Percentiles rank a stretch among this genome's conserved stretches.
These are phyloP conservation scores for Massariosphaeria phaeospora DNA, from an alignment of 495 filamentous ascomycete genomes.

Conservation along the genomic window DNA sequence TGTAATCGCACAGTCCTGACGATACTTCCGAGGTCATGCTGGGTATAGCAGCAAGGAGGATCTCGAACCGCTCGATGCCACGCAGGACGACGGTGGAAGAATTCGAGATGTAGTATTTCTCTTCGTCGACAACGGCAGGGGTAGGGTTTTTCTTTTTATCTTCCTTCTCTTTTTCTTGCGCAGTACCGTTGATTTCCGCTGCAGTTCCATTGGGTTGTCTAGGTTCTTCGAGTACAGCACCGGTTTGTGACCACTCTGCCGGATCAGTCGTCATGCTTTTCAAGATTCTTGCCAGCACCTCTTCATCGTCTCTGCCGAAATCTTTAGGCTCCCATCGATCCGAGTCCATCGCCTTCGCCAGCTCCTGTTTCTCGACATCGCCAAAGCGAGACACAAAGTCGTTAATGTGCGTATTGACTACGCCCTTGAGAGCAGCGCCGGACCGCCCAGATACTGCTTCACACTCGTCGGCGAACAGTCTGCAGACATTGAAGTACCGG, in stretches of 20 bases:
- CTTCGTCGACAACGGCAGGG: constrained; percentile 70
- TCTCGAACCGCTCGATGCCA: constrained; percentile 75
- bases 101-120: constrained; percentile 78
- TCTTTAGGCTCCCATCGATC: constrained; percentile 90
- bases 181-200: constrained; percentile 47
- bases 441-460: constrained; percentile 90
- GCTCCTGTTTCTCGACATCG: constrained; percentile 67
- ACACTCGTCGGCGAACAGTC: constrained; percentile 93
- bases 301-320: constrained; percentile 63
- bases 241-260: constrained; percentile 63
- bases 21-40: constrained; percentile 83
- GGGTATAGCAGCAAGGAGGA: constrained; percentile 76
- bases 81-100: constrained; percentile 73
- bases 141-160: constrained; percentile 54
- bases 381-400: constrained; percentile 77
- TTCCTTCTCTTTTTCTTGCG: constrained; percentile 62
- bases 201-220: constrained; percentile 34
- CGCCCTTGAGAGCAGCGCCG: constrained; percentile 74
- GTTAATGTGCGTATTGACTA: constrained; percentile 86
- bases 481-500: constrained; percentile 87
- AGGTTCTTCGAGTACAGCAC: constrained; percentile 61
- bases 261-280: constrained; percentile 76
- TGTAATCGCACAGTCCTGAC: constrained; percentile 62
- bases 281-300: constrained; percentile 62
- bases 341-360: constrained; percentile 80